These are phyloP conservation scores for Colletotrichum viniferum DNA, from an alignment of 2,329 filamentous ascomycete genomes.

Conservation along the genomic window DNA sequence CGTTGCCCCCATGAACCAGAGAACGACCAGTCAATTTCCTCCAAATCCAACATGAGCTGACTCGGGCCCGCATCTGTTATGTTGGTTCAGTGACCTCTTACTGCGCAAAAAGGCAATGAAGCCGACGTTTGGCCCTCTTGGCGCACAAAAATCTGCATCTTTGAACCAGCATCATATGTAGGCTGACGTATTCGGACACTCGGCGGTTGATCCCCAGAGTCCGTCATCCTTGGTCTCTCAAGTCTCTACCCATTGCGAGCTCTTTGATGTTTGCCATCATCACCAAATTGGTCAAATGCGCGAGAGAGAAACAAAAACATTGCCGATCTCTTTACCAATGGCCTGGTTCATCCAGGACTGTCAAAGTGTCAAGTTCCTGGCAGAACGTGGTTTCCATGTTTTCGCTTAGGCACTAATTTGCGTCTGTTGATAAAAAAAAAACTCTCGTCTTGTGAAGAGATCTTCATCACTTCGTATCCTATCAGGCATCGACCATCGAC, in stretches of 20 bases:
- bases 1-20: not conserved
- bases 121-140: slow-evolving; percentile 7
- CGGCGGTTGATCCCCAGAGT: not conserved
- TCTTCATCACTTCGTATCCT: not conserved
- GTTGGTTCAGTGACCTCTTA: not conserved
- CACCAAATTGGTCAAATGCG: not conserved
- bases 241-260: too few relatives aligned
- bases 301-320: not conserved
- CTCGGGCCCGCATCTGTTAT: not conserved
- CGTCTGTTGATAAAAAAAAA: not conserved
- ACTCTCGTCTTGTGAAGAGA: not conserved
- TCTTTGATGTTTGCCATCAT: not conserved
- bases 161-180: not conserved
- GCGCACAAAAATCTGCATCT: not conserved
- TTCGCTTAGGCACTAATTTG: not conserved
- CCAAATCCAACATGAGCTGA: not conserved
- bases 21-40: not conserved
- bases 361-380: not conserved
- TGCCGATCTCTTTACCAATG: not conserved
- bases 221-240: not conserved
- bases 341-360: not conserved
- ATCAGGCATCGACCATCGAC: not conserved
- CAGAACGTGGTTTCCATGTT: not conserved
- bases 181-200: not conserved
- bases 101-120: not conserved